A percentile compares a stretch with the other conserved stretches of the same genome.
These are phyloP conservation scores for Asterophora parasitica DNA, from an alignment of 768 basidiomycete species.

Conservation along the genomic window DNA sequence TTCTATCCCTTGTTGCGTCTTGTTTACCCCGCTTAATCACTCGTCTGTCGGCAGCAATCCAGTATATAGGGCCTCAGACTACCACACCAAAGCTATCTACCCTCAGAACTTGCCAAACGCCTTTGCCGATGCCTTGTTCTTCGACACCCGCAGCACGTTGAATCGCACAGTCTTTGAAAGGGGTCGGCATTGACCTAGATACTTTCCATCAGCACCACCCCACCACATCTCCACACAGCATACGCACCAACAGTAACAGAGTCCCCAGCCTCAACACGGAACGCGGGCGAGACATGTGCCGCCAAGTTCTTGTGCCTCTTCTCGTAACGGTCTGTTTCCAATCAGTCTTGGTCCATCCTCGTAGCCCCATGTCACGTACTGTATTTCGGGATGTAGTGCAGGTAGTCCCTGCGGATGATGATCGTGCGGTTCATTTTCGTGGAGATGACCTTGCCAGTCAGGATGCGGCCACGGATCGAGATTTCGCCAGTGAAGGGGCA, in stretches of 20 bases:
- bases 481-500: slow-evolving; percentile 97
- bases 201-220: not conserved
- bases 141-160: slow-evolving; percentile 94
- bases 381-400: slow-evolving; percentile 98
- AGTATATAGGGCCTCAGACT: not conserved
- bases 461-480: slow-evolving; percentile 98
- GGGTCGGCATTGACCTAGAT: slow-evolving; percentile 92
- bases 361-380: slow-evolving; percentile 46
- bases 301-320: slow-evolving; percentile 99
- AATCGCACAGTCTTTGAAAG: slow-evolving; percentile 98
- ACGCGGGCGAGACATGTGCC: slow-evolving; percentile 94
- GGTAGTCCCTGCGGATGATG: slow-evolving; percentile 92
- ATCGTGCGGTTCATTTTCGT: slow-evolving; percentile 99
- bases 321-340: slow-evolving; percentile 83
- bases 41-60: not conserved
- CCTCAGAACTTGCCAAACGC: slow-evolving; percentile 89
- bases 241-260: slow-evolving; percentile 88
- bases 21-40: slow-evolving; percentile 16
- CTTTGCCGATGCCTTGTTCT: slow-evolving; percentile 89
- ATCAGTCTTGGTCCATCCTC: slow-evolving; percentile 6
- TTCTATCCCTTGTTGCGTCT: slow-evolving; percentile 14
- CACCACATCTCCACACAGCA: not conserved
- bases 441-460: slow-evolving; percentile 95
- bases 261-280: slow-evolving; percentile 96
- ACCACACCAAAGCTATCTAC: slow-evolving; percentile 13